Evolutionary conservation across 1,139 yeast species (phyloP).

Genomic region (Nadsonia commutata): DNA sequence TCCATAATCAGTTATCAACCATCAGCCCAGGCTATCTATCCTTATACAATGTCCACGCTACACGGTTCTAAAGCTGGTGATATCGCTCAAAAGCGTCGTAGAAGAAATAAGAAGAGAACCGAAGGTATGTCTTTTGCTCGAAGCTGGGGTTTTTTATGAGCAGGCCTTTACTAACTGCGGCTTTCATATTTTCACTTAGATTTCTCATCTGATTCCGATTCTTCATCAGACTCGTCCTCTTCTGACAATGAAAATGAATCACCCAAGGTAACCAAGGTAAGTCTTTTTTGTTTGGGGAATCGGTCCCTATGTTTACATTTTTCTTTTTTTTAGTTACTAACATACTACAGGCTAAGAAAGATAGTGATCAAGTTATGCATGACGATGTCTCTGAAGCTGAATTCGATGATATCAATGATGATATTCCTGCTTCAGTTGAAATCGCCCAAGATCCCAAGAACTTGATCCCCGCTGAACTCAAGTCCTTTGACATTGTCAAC

Average conservation of each 20-base stretch:
- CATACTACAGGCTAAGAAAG: slow-evolving; percentile 1
- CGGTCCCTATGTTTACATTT: neutral
- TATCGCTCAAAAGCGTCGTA: slow-evolving; percentile 14
- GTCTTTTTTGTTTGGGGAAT: too few relatives aligned
- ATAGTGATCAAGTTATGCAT: neutral
- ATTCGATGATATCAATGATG: slow-evolving; percentile 5
- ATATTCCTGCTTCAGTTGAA: slow-evolving; percentile 1
- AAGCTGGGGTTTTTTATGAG: neutral
- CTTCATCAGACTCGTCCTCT: slow-evolving; percentile 12
- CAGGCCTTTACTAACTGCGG: slow-evolving; percentile 2
- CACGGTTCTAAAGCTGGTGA: slow-evolving; percentile 2
- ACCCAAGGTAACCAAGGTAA: neutral
- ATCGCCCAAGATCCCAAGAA: slow-evolving; percentile 6
- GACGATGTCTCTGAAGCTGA: neutral
- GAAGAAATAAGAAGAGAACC: slow-evolving; percentile 21
- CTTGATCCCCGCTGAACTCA: slow-evolving; percentile 5
- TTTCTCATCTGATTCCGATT: slow-evolving; percentile 17
- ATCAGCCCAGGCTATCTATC: neutral
- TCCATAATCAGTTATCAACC: neutral
- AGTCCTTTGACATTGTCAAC: slow-evolving; percentile 1
- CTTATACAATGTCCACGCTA: neutral
- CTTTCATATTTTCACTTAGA: too few relatives aligned
- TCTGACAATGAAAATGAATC: slow-evolving; percentile 9
- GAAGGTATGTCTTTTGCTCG: slow-evolving; percentile 14
- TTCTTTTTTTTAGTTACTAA: neutral